Percentiles rank a stretch among this genome's conserved stretches.
phyloP scores from a whole-genome alignment of 371 early-diverging fungal species.

The Funneliformis caledonium region DNA sequence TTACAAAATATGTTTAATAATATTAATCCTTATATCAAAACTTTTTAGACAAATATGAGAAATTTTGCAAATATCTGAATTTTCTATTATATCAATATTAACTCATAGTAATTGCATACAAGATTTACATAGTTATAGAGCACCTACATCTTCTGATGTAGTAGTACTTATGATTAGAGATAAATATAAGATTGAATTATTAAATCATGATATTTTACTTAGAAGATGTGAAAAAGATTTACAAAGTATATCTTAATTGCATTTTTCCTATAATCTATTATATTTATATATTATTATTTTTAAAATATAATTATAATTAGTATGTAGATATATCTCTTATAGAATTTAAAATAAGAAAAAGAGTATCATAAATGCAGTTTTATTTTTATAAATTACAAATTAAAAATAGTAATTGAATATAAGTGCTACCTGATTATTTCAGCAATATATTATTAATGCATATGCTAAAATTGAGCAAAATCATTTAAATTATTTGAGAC shows the following conservation, averaged over 20 bases:
- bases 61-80: background rate
- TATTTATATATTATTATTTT: background rate
- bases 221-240: too few relatives aligned
- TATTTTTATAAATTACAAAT: constrained; percentile 19
- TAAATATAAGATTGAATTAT: background rate
- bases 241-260: too few relatives aligned
- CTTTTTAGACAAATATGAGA: constrained; percentile 16
- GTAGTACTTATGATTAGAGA: background rate
- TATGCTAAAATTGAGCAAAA: background rate
- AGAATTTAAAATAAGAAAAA: background rate
- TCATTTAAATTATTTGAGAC: background rate
- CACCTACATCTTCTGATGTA: background rate
- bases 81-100: background rate
- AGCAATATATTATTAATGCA: background rate
- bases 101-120: background rate
- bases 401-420: background rate
- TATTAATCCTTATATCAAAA: constrained; percentile 27
- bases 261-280: too few relatives aligned
- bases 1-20: constrained; percentile 24
- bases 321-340: background rate
- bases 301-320: background rate
- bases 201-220: too few relatives aligned
- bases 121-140: background rate
- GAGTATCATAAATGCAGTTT: background rate
- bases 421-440: background rate